Evolutionary conservation across 805 yeast genomes (phyloP).

Genomic region (Wickerhamomyces xylosicus): DNA sequence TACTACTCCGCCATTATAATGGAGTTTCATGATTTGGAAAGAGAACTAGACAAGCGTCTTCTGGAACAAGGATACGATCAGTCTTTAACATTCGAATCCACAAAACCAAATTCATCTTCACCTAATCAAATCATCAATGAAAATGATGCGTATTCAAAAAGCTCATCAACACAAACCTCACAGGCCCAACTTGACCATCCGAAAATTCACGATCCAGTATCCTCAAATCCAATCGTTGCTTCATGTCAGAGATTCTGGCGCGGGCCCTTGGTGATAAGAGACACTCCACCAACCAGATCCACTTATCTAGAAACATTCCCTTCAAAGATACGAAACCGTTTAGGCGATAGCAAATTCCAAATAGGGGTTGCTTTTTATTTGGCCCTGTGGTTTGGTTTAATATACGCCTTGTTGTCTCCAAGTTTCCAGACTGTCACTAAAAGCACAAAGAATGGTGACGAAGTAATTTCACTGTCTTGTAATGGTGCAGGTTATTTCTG

Average conservation of each 20-base stretch:
- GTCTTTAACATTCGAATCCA: too few species aligned
- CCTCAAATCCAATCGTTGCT: conserved; percentile 3
- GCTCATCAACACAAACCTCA: background rate
- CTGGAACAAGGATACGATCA: background rate
- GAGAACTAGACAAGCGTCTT: background rate
- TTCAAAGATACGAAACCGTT: conserved; percentile 17
- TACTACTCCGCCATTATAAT: too few species aligned
- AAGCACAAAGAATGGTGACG: conserved; percentile 3
- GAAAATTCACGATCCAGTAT: background rate
- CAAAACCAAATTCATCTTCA: background rate
- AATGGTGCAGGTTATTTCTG: conserved; percentile 40
- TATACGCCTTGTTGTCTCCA: conserved; percentile 8
- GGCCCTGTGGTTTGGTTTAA: conserved; percentile 7
- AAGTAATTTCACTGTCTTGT: conserved; percentile 35
- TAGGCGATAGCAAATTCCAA: background rate
- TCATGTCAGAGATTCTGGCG: conserved; percentile 32
- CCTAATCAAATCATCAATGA: background rate
- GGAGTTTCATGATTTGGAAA: background rate
- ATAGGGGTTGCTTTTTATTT: conserved; percentile 1
- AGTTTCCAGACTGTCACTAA: conserved; percentile 5
- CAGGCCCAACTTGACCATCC: background rate
- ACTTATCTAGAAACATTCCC: conserved; percentile 35
- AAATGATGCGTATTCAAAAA: background rate
- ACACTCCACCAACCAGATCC: conserved; percentile 34
- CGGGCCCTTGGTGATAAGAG: conserved; percentile 44